Evolutionary conservation across 768 basidiomycete species (phyloP), one percentile per base, ranked within the genome.

Genomic region (Serendipita sp.): DNA sequence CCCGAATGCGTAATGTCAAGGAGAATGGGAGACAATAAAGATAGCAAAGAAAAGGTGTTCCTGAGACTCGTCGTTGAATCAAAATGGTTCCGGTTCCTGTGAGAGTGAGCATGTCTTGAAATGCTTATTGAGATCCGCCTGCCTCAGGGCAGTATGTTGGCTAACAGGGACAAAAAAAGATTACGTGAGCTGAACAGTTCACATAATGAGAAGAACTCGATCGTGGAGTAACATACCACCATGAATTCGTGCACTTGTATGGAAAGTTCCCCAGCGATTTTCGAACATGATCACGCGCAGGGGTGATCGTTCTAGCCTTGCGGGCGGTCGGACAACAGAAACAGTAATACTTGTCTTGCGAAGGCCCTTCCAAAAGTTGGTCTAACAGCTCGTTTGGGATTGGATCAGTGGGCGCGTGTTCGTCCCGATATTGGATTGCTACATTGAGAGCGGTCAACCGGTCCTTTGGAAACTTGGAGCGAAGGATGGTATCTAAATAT

Each of bases 61-160:
- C n/a, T n/a, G n/a, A n/a, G n/a, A n/a, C n/a, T n/a, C n/a, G n/a
- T n/a, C n/a, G n/a, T n/a, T n/a, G n/a, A n/a, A 38, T 38, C 38
- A 38, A 38, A 38, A 38, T 14, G 38, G 38, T 38, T 38, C 2
- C 14, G 38, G 38, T 38, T 38, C 2, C 14, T 38, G 38, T 5
- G 38, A 7, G 14, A 38, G n/a, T 5, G 45, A 48, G n/a, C 53
- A 58, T 11, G 53, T 58, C 33, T 58, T 58, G 9, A 28, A 24
- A 58, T 58, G 53, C 33, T 58, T 58, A 33, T 58, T 58, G 53
- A 58, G 53, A 34, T 58, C 53, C 9, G 53, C 53, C 53, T 58
- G 53, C 9, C 53, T 13, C 17, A 58, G 53, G 20, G 53, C 24
- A 9, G 53, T 26, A 28, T 58, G 53, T 58, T 58, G 53, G 30